Evolutionary conservation across 495 filamentous ascomycete species (phyloP).

Genomic region (Aspergillus bridgeri): DNA sequence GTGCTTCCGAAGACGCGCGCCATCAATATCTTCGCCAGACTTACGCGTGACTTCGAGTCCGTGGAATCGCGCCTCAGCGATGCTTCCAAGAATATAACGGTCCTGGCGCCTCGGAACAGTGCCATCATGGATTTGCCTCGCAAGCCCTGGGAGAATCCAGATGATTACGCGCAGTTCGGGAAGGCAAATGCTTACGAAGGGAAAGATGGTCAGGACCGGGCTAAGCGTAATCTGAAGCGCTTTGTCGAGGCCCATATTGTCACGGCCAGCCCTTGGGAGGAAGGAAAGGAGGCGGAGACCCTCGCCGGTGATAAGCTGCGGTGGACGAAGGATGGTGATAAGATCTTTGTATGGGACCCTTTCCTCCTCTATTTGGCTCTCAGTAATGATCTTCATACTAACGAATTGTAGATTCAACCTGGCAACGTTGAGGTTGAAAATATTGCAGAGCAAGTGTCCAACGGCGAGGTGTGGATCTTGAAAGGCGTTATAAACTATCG

Average conservation of each 20-base stretch:
- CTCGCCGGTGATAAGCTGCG: constrained; percentile 70
- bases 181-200: constrained; percentile 75
- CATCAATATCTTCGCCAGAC: constrained; percentile 85
- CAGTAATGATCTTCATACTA: constrained; percentile 2
- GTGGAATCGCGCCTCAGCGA: constrained; percentile 71
- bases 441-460: constrained; percentile 68
- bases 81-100: constrained; percentile 69
- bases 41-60: constrained; percentile 75
- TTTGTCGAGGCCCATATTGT: constrained; percentile 91
- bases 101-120: constrained; percentile 83
- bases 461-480: constrained; percentile 82
- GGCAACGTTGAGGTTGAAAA: constrained; percentile 69
- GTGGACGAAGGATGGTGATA: constrained; percentile 77
- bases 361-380: background rate
- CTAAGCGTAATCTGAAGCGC: constrained; percentile 69
- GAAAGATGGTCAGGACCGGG: constrained; percentile 70
- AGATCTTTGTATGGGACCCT: constrained; percentile 55
- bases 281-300: constrained; percentile 68
- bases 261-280: constrained; percentile 72
- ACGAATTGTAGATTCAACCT: constrained; percentile 66
- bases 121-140: constrained; percentile 74
- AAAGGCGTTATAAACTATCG: constrained; percentile 64
- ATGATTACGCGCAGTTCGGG: constrained; percentile 72
- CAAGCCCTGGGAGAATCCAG: constrained; percentile 91
- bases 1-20: constrained; percentile 75